Base-by-base conservation (phyloP, 2,329 filamentous ascomycete genomes). In the Pestalotiopsis sp. region DNA sequence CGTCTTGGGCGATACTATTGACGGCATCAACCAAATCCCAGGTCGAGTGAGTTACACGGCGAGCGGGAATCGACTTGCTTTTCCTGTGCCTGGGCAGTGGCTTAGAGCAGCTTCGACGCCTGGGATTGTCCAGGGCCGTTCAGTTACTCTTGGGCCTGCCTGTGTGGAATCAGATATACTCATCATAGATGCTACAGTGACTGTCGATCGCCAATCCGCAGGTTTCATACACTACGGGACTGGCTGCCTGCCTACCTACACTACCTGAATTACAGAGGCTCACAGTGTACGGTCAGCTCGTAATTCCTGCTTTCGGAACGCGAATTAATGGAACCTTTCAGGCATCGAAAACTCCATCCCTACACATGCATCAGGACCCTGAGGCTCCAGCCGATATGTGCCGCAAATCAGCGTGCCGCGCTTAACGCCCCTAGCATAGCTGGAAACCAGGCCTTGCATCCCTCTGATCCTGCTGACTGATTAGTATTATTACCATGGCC, bases 181-280 rank as follows among this genome's bases (percentile, higher is more conserved):
- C 45, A 52, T 52, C 45, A 52, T 52, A 52, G 45, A 52, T n/a
- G 17, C 17, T 52, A 52, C 45, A 7, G 45, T 52, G 45, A 20
- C 45, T 52, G 45, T 52, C 45, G 45, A 52, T 52, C 45, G 45
- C 45, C 20, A 36, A 23, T 20, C 45, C 45, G 45, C 45, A 52
- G 45, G 67, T 69, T 69, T 64, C 69, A 49, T 59, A 68, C 66
- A 65, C 64, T 68, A 70, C 31, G 31, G 31, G 31, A 36, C 31
- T 36, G 31, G 31, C 67, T 36, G 17, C 45, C 45, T n/a, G 45
- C 17, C 45, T 52, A 52, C 45, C 17, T 52, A 23, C 45, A 52
- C 45, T 45, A 45, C 41, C 41, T 17, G 17, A 52, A 17, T 20
- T 60, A 62, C 60, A 23, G 61, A 20, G 17, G 17, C 45, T 52